Conservation (phyloP, 164 flowering plant species). For the Saururus chinensis region DNA sequence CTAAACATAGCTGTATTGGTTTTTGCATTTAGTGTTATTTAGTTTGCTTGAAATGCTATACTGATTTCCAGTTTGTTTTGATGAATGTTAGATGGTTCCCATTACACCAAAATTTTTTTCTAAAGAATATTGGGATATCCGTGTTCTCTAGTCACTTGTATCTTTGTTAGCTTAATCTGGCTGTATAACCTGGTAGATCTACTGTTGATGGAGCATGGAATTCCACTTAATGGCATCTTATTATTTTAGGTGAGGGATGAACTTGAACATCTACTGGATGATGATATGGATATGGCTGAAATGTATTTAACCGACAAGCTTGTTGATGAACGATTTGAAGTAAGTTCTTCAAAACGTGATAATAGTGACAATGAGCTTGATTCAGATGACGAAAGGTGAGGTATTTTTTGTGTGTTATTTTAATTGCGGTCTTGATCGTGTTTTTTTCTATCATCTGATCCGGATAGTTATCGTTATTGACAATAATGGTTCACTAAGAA, state of each 20-base stretch:
- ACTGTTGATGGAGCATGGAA: too few relatives aligned
- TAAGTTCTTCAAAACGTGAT: constrained; percentile 15
- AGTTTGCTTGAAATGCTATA: not conserved
- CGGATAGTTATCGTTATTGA: too few relatives aligned
- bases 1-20: not conserved
- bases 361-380: constrained; percentile 7
- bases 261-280: constrained; percentile 41
- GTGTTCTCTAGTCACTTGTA: not conserved
- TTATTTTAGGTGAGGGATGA: constrained; percentile 42
- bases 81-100: not conserved
- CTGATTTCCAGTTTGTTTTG: not conserved
- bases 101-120: too few relatives aligned
- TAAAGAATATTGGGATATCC: not conserved
- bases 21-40: not conserved
- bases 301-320: constrained; percentile 54
- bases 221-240: not conserved
- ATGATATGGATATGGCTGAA: constrained; percentile 51
- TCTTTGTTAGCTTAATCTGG: not conserved
- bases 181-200: not conserved
- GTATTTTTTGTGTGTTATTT: not conserved
- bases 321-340: constrained; percentile 11
- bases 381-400: constrained; percentile 20
- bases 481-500: too few relatives aligned
- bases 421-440: not conserved
- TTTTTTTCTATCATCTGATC: too few relatives aligned